phyloP scores from a whole-genome alignment of 2,329 filamentous ascomycete species.

The Penicillium sp. region DNA sequence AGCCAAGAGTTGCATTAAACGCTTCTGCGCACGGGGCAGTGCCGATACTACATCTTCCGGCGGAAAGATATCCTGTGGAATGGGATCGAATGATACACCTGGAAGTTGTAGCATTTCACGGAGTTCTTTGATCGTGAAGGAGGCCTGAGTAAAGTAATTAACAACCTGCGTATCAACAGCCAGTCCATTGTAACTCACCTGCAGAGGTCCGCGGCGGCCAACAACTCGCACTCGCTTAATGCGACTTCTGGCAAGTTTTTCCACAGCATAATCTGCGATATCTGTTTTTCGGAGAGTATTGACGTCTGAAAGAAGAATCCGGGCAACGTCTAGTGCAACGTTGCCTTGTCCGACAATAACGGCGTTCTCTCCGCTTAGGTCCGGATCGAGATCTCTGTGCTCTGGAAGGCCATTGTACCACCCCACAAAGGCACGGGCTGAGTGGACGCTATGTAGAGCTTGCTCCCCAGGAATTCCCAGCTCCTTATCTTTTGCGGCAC shows the following conservation, averaged over 20 bases:
- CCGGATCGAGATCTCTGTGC: slow-evolving; percentile 67
- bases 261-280: slow-evolving; percentile 80
- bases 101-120: slow-evolving; percentile 81
- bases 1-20: slow-evolving; percentile 75
- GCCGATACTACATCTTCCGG: slow-evolving; percentile 56
- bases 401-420: slow-evolving; percentile 98
- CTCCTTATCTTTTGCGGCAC: slow-evolving; percentile 76
- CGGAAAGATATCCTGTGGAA: slow-evolving; percentile 66
- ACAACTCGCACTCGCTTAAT: slow-evolving; percentile 82
- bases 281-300: slow-evolving; percentile 76
- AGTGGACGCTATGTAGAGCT: slow-evolving; percentile 68
- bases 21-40: slow-evolving; percentile 71
- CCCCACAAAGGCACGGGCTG: slow-evolving; percentile 88
- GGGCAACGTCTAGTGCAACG: slow-evolving; percentile 88
- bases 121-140: slow-evolving; percentile 93
- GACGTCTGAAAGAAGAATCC: slow-evolving; percentile 76
- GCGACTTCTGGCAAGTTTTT: slow-evolving; percentile 67
- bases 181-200: slow-evolving; percentile 51
- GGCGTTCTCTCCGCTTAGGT: slow-evolving; percentile 75
- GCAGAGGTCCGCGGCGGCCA: slow-evolving; percentile 82
- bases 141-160: slow-evolving; percentile 55
- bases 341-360: slow-evolving; percentile 93
- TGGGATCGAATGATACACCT: slow-evolving; percentile 66
- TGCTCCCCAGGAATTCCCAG: slow-evolving; percentile 76
- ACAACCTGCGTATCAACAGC: neutral